Evolutionary conservation across 2,329 filamentous ascomycete genomes (phyloP), one percentile per base, ranked within the genome.

Genomic region (Onygenales sp.): DNA sequence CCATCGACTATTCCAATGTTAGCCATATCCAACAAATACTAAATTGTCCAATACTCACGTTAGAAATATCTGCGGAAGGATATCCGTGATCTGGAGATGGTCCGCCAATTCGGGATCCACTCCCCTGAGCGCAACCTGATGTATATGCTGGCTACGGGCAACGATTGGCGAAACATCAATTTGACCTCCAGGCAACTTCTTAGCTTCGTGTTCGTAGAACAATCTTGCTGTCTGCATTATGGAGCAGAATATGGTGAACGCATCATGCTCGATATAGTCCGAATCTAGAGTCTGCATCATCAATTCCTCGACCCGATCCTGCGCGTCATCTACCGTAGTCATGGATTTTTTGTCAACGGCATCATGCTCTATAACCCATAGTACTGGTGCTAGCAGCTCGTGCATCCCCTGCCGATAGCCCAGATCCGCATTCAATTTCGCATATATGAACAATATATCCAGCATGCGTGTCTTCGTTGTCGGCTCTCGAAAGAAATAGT

Each of bases 381-480:
- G 74, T 39, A 98, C 83, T 0, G 93, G 91, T 0, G 93, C 93
- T 11, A 97, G 77, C 43, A 98, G 76, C 70, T 98, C 93, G 67
- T 98, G 93, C 92, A 98, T 98, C 9, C 93, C 93, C 72, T 98
- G 93, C n/a, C 93, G 83, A 67, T 98, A 98, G 13, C 89, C 89
- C 52, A 89, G 79, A 60, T 86, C 83, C 1, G 88, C 88, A 64
- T 97, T 88, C 51, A 94, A 79, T 69, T 95, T 97, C 73, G 90
- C 93, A 71, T 91, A 97, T 59, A 98, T 81, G 69, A 97, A 98
- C 36, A 98, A 76, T 34, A 96, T 84, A 65, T 98, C 88, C 34
- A 94, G 73, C 62, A 98, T 84, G 69, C 88, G 87, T 42, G 77
- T 78, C 67, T 97, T 93, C 1, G 87, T 88, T 11, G 78, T 74